phyloP scores from a whole-genome alignment of 2,329 filamentous ascomycete genomes.

The Sporothrix pallida region DNA sequence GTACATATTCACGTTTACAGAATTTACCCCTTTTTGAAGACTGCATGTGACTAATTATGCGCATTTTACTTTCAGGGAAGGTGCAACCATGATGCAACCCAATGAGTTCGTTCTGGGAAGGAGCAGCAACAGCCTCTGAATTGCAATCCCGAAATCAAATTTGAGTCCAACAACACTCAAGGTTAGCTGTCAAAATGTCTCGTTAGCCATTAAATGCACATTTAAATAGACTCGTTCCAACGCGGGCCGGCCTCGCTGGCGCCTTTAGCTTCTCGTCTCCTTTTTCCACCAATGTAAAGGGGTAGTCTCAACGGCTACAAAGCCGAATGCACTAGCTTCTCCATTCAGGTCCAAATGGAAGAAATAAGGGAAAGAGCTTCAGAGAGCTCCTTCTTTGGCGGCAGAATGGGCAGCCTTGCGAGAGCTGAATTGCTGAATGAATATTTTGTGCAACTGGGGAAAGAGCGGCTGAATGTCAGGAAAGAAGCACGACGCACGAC shows the following conservation, averaged over 20 bases:
- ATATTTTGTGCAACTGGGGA: not conserved
- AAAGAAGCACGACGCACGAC: not conserved
- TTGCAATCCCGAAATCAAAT: no score
- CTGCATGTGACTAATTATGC: not conserved
- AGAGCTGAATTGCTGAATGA: not conserved
- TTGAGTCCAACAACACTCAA: not conserved
- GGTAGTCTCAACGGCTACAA: not conserved
- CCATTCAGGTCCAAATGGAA: not conserved
- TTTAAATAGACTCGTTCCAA: not conserved
- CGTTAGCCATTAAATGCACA: not conserved
- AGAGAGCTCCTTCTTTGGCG: not conserved
- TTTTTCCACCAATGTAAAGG: slow-evolving; percentile 10
- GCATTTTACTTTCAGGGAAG: not conserved
- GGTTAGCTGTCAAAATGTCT: not conserved
- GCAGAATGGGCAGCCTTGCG: not conserved
- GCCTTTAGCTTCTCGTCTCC: not conserved
- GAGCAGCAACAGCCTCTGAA: not conserved
- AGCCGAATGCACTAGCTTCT: not conserved
- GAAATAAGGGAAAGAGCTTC: slow-evolving; percentile 13
- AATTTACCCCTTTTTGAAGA: not conserved
- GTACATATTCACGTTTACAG: not conserved
- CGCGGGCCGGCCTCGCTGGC: not conserved
- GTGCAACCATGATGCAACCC: not conserved
- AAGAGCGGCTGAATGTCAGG: not conserved
- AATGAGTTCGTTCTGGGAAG: no score